These are phyloP conservation scores for Nannochloropsis gaditana DNA, from an alignment of 108 stramenopile genomes.

Conservation along the genomic window DNA sequence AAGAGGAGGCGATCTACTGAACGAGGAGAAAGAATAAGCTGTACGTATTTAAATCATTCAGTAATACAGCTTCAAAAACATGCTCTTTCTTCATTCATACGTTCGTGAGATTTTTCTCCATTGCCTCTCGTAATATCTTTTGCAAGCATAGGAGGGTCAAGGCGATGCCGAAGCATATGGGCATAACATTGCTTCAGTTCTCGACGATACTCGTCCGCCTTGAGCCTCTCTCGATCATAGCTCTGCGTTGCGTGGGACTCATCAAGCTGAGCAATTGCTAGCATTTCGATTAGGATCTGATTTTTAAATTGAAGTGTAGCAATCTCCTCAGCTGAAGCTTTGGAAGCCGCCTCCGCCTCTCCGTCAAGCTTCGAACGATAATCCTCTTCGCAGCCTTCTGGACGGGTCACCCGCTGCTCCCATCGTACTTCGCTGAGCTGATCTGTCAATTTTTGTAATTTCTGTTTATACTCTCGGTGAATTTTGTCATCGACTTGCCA, in stretches of 20 bases:
- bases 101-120: too few species aligned
- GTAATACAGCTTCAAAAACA: too few species aligned
- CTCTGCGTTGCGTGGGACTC: background rate
- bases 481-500: background rate
- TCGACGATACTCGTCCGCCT: background rate
- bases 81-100: too few species aligned
- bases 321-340: background rate
- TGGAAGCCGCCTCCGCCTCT: background rate
- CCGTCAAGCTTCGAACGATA: background rate
- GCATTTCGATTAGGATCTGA: conserved; percentile 8
- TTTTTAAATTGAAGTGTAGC: conserved; percentile 8
- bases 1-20: too few species aligned
- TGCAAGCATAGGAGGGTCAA: background rate
- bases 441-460: background rate
- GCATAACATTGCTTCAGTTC: background rate
- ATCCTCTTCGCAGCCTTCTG: background rate
- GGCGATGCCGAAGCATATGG: background rate
- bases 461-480: background rate
- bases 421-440: conserved; percentile 12
- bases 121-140: too few species aligned
- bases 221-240: background rate
- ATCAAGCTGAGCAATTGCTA: background rate
- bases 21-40: too few species aligned
- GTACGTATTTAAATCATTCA: too few species aligned
- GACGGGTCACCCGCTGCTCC: background rate